Evolutionary conservation across 2,329 filamentous ascomycete species (phyloP).

Genomic region (Elsinoe necatrix): DNA sequence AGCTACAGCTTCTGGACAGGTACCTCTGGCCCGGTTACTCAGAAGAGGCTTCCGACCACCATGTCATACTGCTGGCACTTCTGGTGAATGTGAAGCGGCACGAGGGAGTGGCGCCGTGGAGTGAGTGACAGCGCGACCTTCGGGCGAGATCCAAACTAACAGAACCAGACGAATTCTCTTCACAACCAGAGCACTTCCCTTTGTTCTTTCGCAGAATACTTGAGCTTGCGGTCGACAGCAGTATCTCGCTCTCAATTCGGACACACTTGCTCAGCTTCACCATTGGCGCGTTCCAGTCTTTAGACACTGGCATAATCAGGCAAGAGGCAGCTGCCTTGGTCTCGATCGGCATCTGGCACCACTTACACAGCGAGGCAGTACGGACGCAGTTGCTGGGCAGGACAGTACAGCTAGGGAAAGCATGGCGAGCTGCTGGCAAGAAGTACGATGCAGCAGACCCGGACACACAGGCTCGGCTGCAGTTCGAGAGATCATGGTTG

Average conservation of each 20-base stretch:
- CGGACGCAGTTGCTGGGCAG: slow-evolving; percentile 67
- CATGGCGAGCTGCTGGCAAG: slow-evolving; percentile 81
- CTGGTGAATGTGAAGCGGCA: slow-evolving; percentile 82
- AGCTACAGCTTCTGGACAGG: slow-evolving; percentile 81
- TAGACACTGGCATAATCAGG: slow-evolving; percentile 79
- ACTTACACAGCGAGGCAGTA: slow-evolving; percentile 67
- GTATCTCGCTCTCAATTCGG: slow-evolving; percentile 43
- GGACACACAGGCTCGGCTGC: slow-evolving; percentile 63
- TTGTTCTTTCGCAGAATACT: slow-evolving; percentile 80
- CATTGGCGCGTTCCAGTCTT: slow-evolving; percentile 84
- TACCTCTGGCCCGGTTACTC: slow-evolving; percentile 93
- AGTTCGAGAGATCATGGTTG: slow-evolving; percentile 90
- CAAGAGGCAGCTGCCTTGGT: slow-evolving; percentile 96
- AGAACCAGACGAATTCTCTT: slow-evolving; percentile 59
- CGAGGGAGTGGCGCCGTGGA: slow-evolving; percentile 82
- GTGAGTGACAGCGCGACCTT: slow-evolving; percentile 36
- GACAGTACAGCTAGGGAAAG: slow-evolving; percentile 67
- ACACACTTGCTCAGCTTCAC: slow-evolving; percentile 83
- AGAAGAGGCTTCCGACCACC: slow-evolving; percentile 82
- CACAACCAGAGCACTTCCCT: slow-evolving; percentile 74
- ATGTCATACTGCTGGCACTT: slow-evolving; percentile 77
- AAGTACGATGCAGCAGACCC: slow-evolving; percentile 83
- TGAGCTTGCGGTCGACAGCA: slow-evolving; percentile 62
- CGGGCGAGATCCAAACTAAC: slow-evolving; percentile 26
- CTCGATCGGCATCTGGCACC: slow-evolving; percentile 92